Evolutionary conservation across 2,329 filamentous ascomycete genomes (phyloP).

Genomic region (Venturiaceae sp.): DNA sequence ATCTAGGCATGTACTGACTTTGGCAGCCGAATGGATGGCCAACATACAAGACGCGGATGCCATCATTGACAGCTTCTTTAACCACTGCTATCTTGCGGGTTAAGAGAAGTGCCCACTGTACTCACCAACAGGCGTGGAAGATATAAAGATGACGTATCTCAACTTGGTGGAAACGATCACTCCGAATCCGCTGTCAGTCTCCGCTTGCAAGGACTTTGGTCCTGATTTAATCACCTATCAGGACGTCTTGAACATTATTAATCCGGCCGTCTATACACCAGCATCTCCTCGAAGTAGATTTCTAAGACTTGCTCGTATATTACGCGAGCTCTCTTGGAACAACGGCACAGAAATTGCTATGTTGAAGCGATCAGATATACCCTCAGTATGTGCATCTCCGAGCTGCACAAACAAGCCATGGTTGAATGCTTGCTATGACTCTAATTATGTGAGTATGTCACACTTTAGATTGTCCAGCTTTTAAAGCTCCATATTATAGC

Average conservation of each 20-base stretch:
- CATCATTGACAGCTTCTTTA: constrained; percentile 32
- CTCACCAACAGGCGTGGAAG: constrained; percentile 19
- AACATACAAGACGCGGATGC: constrained; percentile 35
- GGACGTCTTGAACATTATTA: constrained; percentile 18
- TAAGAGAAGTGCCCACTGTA: constrained; percentile 27
- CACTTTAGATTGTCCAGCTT: too few species aligned
- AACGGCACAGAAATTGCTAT: constrained; percentile 7
- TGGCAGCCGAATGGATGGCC: constrained; percentile 23
- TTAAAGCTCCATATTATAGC: background rate
- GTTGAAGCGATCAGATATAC: background rate
- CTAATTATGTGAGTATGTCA: too few species aligned
- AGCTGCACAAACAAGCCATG: constrained; percentile 4
- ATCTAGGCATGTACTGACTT: background rate
- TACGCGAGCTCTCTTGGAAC: background rate
- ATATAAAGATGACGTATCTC: constrained; percentile 23
- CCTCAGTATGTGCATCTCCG: background rate
- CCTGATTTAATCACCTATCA: constrained; percentile 30
- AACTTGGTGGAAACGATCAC: constrained; percentile 26
- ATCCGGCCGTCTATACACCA: constrained; percentile 5
- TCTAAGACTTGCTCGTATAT: background rate
- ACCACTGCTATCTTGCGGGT: constrained; percentile 31
- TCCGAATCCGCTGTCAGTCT: constrained; percentile 29
- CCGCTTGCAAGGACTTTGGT: constrained; percentile 17
- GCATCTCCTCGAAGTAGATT: background rate
- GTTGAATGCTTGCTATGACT: constrained; percentile 4